phyloP scores from a whole-genome alignment of 768 basidiomycete species.

The Amanita subjunquillea region DNA sequence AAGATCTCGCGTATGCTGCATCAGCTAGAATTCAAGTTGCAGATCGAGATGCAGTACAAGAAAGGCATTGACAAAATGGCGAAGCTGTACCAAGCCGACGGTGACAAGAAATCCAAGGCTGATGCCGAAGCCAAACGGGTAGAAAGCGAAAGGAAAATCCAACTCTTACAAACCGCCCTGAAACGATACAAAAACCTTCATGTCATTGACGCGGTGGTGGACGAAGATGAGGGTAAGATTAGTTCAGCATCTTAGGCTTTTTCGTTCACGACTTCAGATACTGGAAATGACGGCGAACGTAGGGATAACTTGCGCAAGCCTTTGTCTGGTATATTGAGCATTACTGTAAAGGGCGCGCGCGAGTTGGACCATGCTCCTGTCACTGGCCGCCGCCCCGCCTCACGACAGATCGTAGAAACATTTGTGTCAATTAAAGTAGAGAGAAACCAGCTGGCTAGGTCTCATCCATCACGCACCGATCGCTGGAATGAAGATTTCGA shows the following conservation, averaged over 20 bases:
- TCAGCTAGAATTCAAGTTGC: slow-evolving; percentile 98
- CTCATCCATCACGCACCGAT: slow-evolving; percentile 89
- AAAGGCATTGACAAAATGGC: slow-evolving; percentile 99
- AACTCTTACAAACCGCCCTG: slow-evolving; percentile 82
- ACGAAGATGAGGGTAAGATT: slow-evolving; percentile 70
- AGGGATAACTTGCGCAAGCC: slow-evolving; percentile 94
- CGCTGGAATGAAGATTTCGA: slow-evolving; percentile 98
- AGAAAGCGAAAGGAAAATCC: slow-evolving; percentile 95
- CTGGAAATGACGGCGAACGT: slow-evolving; percentile 66
- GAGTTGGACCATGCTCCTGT: slow-evolving; percentile 94
- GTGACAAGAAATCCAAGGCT: slow-evolving; percentile 89
- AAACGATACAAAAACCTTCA: slow-evolving; percentile 95
- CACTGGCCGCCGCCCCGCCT: slow-evolving; percentile 59
- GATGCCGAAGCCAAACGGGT: slow-evolving; percentile 92
- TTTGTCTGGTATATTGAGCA: slow-evolving; percentile 82
- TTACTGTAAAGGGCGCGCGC: slow-evolving; percentile 82
- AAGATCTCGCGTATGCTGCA: slow-evolving; percentile 98
- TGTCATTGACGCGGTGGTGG: slow-evolving; percentile 81
- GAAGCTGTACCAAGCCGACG: slow-evolving; percentile 90
- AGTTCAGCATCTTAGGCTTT: background rate
- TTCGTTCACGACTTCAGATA: slow-evolving; percentile 19
- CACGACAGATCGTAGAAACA: slow-evolving; percentile 76
- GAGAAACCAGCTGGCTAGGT: slow-evolving; percentile 85
- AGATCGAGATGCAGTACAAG: slow-evolving; percentile 97
- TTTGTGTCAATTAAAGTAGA: slow-evolving; percentile 93